Base-by-base conservation (phyloP, 306 rosid species). In the Spatholobus suberectus region DNA sequence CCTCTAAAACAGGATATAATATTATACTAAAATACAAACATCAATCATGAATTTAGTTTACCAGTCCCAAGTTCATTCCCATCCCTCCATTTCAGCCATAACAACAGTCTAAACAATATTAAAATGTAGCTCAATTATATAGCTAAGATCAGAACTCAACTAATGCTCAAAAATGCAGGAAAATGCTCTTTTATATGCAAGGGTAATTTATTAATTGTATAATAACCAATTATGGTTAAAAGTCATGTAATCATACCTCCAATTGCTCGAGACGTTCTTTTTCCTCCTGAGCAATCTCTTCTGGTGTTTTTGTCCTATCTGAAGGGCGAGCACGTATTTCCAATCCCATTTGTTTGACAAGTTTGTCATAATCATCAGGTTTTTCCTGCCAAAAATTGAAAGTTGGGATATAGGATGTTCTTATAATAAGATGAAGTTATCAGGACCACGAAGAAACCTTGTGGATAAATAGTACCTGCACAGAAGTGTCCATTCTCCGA, bases 311-410 rank as follows among this genome's bases (percentile, higher is more conserved):
- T 66, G 89, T 89, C 89, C 98, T 91, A 55, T 91, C 94, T 13
- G 97, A 96, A 27, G 99, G 99, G 41, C 94, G 97, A 78, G 96
- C 99, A 72, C 99, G 94, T 82, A 89, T 90, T 83, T 91, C 97
- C 83, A 92, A 49, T 70, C 87, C 91, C 97, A 94, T 83, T 73
- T 84, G 91, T 86, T 79, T 92, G 52, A 92, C 91, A 82, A 87
- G 89, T 85, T 83, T 90, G 87, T 92, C 98, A 80, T 90, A 96
- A 7, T 85, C 79, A 78, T 91, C 96, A 4, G 98, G 89, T 68
- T 88, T 89, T 29, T 89, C 99, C 99, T 96, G 94, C 85, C 82
- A 86, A 3, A 49, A 65, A 78, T 55, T 81, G 72, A n/a, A 91
- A 85, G 61, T 61, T 18, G 41, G 57, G 59, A 62, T 49, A 40